A percentile compares a stretch with the other conserved stretches of the same genome.
phyloP scores from a whole-genome alignment of 352 stramenopile genomes.

The Phytophthora cactorum region DNA sequence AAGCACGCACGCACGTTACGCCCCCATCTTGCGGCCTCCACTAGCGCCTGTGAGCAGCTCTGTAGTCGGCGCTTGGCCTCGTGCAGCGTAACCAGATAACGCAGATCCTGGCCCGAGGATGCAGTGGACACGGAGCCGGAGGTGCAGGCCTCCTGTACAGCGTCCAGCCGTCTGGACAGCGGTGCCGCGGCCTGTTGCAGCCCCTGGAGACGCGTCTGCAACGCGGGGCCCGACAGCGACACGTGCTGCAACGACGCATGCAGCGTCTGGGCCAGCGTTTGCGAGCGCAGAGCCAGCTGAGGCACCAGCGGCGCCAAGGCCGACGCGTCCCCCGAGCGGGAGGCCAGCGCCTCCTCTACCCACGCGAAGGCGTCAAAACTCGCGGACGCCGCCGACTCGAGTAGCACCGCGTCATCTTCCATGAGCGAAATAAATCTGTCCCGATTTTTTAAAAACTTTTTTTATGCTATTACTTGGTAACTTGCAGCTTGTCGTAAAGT shows the following conservation, averaged over 20 bases:
- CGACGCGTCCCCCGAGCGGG: constrained; percentile 30
- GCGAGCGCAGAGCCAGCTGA: constrained; percentile 66
- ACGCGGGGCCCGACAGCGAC: constrained; percentile 45
- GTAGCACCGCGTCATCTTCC: constrained; percentile 27
- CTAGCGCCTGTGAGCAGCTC: constrained; percentile 69
- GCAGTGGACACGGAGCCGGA: constrained; percentile 6
- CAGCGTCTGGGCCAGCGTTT: constrained; percentile 61
- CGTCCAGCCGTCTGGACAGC: constrained; percentile 51
- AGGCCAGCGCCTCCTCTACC: constrained; percentile 68
- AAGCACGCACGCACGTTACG: constrained; percentile 68
- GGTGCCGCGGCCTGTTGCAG: constrained; percentile 53
- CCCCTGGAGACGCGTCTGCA: constrained; percentile 61
- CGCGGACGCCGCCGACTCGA: constrained; percentile 55
- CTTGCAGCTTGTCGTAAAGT: too few species aligned
- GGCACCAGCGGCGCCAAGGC: constrained; percentile 54
- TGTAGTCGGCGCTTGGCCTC: constrained; percentile 70
- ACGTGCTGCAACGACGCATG: constrained; percentile 71
- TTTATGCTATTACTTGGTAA: not conserved
- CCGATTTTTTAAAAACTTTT: not conserved
- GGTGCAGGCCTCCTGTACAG: constrained; percentile 38
- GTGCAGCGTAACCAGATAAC: constrained; percentile 70
- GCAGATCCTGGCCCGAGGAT: constrained; percentile 38
- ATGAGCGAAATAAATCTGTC: not conserved
- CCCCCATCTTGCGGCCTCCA: constrained; percentile 71
- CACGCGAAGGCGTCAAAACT: constrained; percentile 77